phyloP scores from a whole-genome alignment of 345 rosid species.

The Pugionium dolabratum region DNA sequence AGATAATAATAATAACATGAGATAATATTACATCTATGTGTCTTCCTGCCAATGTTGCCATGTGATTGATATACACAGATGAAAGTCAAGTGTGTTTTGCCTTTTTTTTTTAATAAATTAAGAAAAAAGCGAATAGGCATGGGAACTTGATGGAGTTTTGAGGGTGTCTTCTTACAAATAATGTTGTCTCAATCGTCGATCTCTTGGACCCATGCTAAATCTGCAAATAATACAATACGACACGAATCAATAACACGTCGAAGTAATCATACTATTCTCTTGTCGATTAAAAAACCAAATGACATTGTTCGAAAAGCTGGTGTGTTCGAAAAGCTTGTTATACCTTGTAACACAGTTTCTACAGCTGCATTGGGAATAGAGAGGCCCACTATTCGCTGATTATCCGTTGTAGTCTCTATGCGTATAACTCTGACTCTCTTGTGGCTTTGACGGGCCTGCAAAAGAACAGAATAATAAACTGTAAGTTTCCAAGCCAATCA shows the following conservation, averaged over 20 bases:
- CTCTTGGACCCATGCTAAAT: conserved; percentile 94
- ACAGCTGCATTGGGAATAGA: conserved; percentile 91
- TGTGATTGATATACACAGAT: conserved; percentile 43
- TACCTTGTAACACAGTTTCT: conserved; percentile 90
- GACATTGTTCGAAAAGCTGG: background rate
- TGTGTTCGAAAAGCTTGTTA: background rate
- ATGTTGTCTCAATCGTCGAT: conserved; percentile 59
- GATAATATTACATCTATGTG: conserved; percentile 33
- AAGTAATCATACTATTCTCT: background rate
- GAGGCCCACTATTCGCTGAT: conserved; percentile 81
- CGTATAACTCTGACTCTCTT: conserved; percentile 88
- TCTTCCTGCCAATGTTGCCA: conserved; percentile 23
- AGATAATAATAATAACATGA: conserved; percentile 9
- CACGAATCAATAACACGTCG: background rate
- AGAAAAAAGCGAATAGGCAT: conserved; percentile 30
- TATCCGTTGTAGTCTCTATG: conserved; percentile 79
- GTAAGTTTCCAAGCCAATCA: background rate
- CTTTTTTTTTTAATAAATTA: conserved; percentile 8
- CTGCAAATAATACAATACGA: conserved; percentile 45
- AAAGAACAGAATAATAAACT: background rate
- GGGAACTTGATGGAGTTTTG: background rate
- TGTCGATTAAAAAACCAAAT: conserved; percentile 17
- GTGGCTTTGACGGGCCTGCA: conserved; percentile 84
- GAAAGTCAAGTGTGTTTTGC: conserved; percentile 12
- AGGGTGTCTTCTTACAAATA: conserved; percentile 21